Conservation (phyloP, 805 yeast species). For the Suhomyces xylopsoci region DNA sequence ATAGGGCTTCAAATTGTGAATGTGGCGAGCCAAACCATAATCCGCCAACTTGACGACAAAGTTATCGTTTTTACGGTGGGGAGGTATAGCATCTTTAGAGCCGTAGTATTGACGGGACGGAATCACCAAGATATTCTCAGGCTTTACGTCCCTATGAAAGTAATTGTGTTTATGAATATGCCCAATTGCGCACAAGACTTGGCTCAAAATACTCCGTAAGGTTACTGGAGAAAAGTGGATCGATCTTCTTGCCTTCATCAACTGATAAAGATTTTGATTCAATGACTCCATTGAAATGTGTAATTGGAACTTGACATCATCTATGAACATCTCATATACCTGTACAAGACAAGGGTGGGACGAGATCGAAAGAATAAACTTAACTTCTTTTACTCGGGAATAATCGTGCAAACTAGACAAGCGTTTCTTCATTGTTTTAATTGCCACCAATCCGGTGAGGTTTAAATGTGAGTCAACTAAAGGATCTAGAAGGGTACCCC, state of each 20-base stretch:
- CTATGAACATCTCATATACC: conserved; percentile 76
- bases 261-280: conserved; percentile 77
- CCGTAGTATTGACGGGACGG: conserved; percentile 56
- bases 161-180: conserved; percentile 73
- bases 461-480: conserved; percentile 17
- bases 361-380: conserved; percentile 63
- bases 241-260: conserved; percentile 60
- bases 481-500: conserved; percentile 54
- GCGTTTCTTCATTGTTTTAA: conserved; percentile 70
- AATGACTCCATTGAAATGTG: conserved; percentile 88
- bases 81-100: conserved; percentile 36
- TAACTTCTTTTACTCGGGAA: conserved; percentile 56
- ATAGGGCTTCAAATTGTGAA: conserved; percentile 50
- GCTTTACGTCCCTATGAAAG: conserved; percentile 90
- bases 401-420: conserved; percentile 35
- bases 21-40: conserved; percentile 71
- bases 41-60: conserved; percentile 76
- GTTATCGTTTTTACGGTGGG: conserved; percentile 34
- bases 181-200: conserved; percentile 69
- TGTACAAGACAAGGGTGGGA: conserved; percentile 72
- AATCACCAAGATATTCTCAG: conserved; percentile 81
- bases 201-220: conserved; percentile 64
- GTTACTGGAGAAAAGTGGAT: conserved; percentile 55
- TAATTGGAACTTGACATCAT: conserved; percentile 52
- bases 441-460: conserved; percentile 55